Conservation (phyloP, 2,329 filamentous ascomycete species). For the Trichoderma oligosporum region DNA sequence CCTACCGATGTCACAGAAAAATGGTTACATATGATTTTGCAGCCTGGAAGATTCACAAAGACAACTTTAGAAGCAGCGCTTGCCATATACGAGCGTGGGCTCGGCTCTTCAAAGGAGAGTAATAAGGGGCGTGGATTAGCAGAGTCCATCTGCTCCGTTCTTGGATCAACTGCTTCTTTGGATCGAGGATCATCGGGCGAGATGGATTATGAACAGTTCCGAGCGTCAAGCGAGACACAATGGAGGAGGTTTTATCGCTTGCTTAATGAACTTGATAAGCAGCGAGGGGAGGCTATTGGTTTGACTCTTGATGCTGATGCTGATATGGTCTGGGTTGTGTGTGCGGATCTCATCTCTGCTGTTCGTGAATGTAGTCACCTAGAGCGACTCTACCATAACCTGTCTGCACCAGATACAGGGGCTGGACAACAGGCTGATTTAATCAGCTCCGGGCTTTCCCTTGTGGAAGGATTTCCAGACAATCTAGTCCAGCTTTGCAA, state of each 20-base stretch:
- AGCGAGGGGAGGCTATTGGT: constrained; percentile 75
- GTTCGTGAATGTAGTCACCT: constrained; percentile 75
- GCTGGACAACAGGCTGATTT: constrained; percentile 57
- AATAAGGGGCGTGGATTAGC: constrained; percentile 57
- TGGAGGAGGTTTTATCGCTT: constrained; percentile 90
- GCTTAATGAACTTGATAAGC: constrained; percentile 79
- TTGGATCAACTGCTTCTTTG: constrained; percentile 66
- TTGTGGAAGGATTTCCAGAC: constrained; percentile 67
- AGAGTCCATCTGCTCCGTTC: constrained; percentile 70
- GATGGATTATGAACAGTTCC: constrained; percentile 73
- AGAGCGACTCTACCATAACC: constrained; percentile 72
- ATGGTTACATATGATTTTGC: constrained; percentile 81
- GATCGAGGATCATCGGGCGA: constrained; percentile 58
- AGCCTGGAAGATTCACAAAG: constrained; percentile 75
- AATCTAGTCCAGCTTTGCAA: constrained; percentile 65
- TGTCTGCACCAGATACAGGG: constrained; percentile 48
- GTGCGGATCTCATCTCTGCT: constrained; percentile 75
- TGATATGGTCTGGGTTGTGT: constrained; percentile 77
- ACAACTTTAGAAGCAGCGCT: constrained; percentile 81
- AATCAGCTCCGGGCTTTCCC: constrained; percentile 64
- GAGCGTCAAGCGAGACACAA: constrained; percentile 69
- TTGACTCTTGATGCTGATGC: constrained; percentile 68
- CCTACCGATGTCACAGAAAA: constrained; percentile 70
- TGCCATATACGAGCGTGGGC: constrained; percentile 70
- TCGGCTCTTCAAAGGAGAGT: constrained; percentile 36